Evolutionary conservation across 805 yeast genomes (phyloP).

Genomic region (Komagataella kurtzmanii): DNA sequence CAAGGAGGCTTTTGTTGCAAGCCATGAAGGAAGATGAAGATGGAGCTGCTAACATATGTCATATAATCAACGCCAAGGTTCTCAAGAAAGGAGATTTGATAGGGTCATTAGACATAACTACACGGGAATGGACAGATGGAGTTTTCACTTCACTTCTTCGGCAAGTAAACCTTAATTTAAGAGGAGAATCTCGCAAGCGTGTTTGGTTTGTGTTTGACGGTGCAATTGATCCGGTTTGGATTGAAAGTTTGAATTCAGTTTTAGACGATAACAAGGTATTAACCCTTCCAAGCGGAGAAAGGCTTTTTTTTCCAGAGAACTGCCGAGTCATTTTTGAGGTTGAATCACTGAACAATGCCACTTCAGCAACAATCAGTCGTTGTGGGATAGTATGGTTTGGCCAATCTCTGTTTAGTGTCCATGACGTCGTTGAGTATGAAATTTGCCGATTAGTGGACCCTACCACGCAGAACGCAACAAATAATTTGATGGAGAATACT

Average conservation of each 20-base stretch:
- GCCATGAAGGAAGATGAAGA: conserved; percentile 23
- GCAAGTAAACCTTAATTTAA: conserved; percentile 33
- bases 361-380: conserved; percentile 86
- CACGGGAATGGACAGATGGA: conserved; percentile 92
- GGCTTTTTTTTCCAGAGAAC: conserved; percentile 52
- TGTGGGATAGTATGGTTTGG: conserved; percentile 82
- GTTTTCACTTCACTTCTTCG: conserved; percentile 58
- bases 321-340: conserved; percentile 69
- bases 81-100: conserved; percentile 49
- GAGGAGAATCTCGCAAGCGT: conserved; percentile 42
- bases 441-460: neutral
- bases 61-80: conserved; percentile 64
- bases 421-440: neutral
- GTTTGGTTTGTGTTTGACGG: conserved; percentile 86
- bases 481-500: neutral
- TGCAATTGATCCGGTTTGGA: conserved; percentile 90
- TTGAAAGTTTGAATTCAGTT: conserved; percentile 80
- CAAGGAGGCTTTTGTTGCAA: conserved; percentile 34
- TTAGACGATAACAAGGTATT: conserved; percentile 75
- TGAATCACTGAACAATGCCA: conserved; percentile 48
- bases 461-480: neutral
- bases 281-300: conserved; percentile 84
- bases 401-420: conserved; percentile 3
- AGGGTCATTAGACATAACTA: conserved; percentile 60
- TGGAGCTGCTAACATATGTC: conserved; percentile 20